Evolutionary conservation across 805 yeast genomes (phyloP).

Genomic region (Ogataea henricii): DNA sequence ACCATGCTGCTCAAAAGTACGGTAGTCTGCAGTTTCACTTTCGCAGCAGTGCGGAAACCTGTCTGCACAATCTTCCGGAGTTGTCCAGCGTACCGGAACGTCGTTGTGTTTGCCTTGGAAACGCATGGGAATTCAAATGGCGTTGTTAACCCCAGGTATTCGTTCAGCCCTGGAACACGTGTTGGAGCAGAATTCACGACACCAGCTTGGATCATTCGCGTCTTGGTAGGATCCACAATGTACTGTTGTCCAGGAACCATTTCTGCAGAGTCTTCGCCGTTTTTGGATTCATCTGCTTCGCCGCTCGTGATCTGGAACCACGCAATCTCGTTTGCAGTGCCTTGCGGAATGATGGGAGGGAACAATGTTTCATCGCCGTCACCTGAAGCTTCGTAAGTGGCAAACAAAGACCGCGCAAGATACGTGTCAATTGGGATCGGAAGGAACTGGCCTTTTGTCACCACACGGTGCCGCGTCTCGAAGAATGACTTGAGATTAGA

Average conservation of each 20-base stretch:
- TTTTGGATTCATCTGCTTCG: slow-evolving; percentile 13
- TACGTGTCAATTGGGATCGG: slow-evolving; percentile 77
- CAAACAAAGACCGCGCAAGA: slow-evolving; percentile 58
- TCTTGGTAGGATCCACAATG: slow-evolving; percentile 64
- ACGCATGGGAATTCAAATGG: slow-evolving; percentile 19
- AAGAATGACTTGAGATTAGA: slow-evolving; percentile 63
- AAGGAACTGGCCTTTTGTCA: slow-evolving; percentile 65
- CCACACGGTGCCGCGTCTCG: slow-evolving; percentile 56
- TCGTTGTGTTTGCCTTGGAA: slow-evolving; percentile 13
- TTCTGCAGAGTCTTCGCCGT: slow-evolving; percentile 18
- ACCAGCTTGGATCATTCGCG: slow-evolving; percentile 73
- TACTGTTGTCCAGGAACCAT: slow-evolving; percentile 40
- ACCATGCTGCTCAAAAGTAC: slow-evolving; percentile 67
- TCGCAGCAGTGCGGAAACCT: slow-evolving; percentile 37
- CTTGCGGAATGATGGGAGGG: slow-evolving; percentile 52
- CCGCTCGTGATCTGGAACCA: slow-evolving; percentile 79
- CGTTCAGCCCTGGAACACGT: slow-evolving; percentile 5
- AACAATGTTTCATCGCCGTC: slow-evolving; percentile 17
- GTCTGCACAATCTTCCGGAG: slow-evolving; percentile 59
- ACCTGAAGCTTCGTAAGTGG: slow-evolving; percentile 32
- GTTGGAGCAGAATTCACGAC: slow-evolving; percentile 23
- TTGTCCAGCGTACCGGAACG: slow-evolving; percentile 51
- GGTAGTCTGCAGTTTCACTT: slow-evolving; percentile 54
- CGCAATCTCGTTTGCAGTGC: slow-evolving; percentile 70
- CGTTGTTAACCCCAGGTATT: slow-evolving; percentile 17